Base-by-base conservation (phyloP, 768 basidiomycete genomes). In the Lepiota venenata region DNA sequence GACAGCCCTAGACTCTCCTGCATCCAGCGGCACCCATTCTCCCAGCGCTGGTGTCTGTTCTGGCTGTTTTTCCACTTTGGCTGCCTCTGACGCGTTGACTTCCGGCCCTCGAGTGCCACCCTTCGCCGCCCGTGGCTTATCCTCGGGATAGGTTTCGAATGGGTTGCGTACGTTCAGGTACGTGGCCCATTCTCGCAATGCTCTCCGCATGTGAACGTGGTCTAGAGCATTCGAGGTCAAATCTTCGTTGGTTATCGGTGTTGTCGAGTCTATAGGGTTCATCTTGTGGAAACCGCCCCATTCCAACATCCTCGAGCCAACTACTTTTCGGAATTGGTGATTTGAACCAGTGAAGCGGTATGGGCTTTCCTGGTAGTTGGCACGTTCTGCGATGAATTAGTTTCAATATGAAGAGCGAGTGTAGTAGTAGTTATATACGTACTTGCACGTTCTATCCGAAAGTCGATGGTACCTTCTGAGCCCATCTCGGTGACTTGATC, bases 261-360 rank as follows among this genome's bases (percentile, higher is more conserved):
- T 58, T 22, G 61, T 49, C 12, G 56, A 50, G 8, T 64, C 60
- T 32, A 73, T 64, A 16, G 72, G 71, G 22, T 64, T 38, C 21
- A 73, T 56, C 7, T 56, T 43, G 40, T 67, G 50, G 54, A 75
- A 74, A 4, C 73, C 73, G 43, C 72, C 74, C 74, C 74, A 77
- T 29, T 59, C 54, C 10, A 74, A 50, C 56, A 73, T 73, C 36
- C 58, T 43, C 16, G 35, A 58, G 51, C 25, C 39, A 29, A 21
- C 54, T 0, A 35, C 59, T 52, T 45, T 56, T 25, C 38, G 57
- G 51, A 37, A 42, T 62, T 46, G 47, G 42, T 58, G 8, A 58
- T 37, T 41, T 15, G 35, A 3, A 4, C 35, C 22, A 21, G 6
- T 12, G 51, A 36, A 40, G 21, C 27, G 37, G 43, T 49, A 27